Evolutionary conservation across 129 eudicot genomes (phyloP).

Genomic region (Glebionis coronaria): DNA sequence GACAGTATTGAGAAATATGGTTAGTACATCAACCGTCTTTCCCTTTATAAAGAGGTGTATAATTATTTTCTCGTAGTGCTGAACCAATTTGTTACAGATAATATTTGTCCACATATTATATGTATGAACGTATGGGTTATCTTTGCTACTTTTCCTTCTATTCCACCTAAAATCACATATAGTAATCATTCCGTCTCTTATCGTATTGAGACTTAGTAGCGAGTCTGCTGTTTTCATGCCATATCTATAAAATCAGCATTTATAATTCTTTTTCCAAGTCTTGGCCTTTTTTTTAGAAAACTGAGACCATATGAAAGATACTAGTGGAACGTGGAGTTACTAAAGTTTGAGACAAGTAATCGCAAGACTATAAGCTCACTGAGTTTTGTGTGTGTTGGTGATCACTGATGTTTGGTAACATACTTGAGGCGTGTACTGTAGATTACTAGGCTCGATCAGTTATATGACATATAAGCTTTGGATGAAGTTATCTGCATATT

Average conservation of each 20-base stretch:
- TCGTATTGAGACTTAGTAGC: constrained; percentile 1
- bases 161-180: constrained; percentile 2
- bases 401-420: constrained; percentile 11
- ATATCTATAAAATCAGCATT: constrained; percentile 3
- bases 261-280: too few relatives aligned
- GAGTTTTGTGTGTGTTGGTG: constrained; percentile 13
- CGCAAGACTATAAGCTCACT: constrained; percentile 10
- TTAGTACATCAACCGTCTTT: constrained; percentile 23
- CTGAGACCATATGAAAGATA: constrained; percentile 4
- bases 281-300: constrained; percentile 10
- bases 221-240: background rate
- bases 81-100: constrained; percentile 9
- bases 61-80: constrained; percentile 2
- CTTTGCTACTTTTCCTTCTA: background rate
- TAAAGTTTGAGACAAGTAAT: constrained; percentile 13
- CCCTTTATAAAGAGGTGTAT: background rate
- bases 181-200: background rate
- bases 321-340: constrained; percentile 2
- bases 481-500: constrained; percentile 9
- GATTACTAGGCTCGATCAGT: background rate
- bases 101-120: background rate
- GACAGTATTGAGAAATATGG: constrained; percentile 88
- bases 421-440: background rate
- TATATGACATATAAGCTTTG: constrained; percentile 1
- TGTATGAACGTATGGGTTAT: background rate